phyloP scores from a whole-genome alignment of 1,139 yeast species.

The Suhomyces terraborum region DNA sequence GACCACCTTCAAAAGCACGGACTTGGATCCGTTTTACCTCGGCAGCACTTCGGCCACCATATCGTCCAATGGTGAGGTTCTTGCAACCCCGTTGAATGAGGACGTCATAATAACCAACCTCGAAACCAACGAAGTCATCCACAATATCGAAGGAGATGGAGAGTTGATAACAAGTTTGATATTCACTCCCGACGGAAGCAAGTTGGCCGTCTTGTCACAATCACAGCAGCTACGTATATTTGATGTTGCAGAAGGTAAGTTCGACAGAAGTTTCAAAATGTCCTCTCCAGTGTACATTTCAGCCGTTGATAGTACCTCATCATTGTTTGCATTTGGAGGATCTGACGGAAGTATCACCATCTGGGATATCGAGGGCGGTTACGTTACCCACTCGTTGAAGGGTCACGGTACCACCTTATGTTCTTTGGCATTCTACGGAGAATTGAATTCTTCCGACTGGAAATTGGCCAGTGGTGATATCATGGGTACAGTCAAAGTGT shows the following conservation, averaged over 20 bases:
- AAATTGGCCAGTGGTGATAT: constrained; percentile 83
- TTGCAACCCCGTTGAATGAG: constrained; percentile 82
- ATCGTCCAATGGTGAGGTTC: constrained; percentile 60
- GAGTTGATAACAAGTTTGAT: constrained; percentile 75
- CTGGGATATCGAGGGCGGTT: constrained; percentile 90
- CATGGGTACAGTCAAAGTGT: constrained; percentile 79
- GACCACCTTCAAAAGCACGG: constrained; percentile 36
- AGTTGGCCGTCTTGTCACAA: constrained; percentile 74
- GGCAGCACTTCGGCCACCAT: constrained; percentile 81
- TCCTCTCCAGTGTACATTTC: constrained; percentile 83
- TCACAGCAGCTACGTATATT: constrained; percentile 79
- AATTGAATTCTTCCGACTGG: constrained; percentile 72
- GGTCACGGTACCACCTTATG: constrained; percentile 96
- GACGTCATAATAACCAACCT: constrained; percentile 73
- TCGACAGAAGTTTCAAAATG: constrained; percentile 56
- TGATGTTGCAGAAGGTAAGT: constrained; percentile 46
- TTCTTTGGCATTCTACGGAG: constrained; percentile 73
- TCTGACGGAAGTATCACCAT: constrained; percentile 92
- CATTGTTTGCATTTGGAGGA: constrained; percentile 90
- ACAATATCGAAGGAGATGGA: constrained; percentile 79
- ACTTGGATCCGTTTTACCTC: constrained; percentile 71
- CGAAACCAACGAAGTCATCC: constrained; percentile 56
- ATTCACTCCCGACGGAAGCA: constrained; percentile 73
- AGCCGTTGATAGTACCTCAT: constrained; percentile 75
- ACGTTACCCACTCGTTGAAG: constrained; percentile 82